These are phyloP conservation scores for Plasmopara viticola DNA, from an alignment of 352 stramenopile genomes.

Conservation along the genomic window DNA sequence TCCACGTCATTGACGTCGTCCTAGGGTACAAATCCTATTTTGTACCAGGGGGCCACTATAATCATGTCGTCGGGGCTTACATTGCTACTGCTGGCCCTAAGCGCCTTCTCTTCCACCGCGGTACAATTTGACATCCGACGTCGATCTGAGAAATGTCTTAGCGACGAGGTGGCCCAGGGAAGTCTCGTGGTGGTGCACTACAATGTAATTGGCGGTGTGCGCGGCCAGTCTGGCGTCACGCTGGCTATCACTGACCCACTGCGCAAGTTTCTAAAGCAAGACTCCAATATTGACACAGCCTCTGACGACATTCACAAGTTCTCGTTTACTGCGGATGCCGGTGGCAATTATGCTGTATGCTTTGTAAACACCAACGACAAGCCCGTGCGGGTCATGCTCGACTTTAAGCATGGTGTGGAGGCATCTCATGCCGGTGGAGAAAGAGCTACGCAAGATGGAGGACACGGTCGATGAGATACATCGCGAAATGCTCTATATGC, in stretches of 20 bases:
- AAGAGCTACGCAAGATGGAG: conserved; percentile 87
- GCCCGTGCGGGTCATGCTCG: conserved; percentile 64
- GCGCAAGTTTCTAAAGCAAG: conserved; percentile 77
- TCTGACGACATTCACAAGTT: conserved; percentile 81
- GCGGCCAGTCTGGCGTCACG: conserved; percentile 66
- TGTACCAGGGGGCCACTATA: conserved; percentile 9
- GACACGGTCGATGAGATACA: conserved; percentile 87
- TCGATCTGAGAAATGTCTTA: conserved; percentile 74
- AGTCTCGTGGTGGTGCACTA: conserved; percentile 82
- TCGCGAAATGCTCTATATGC: conserved; percentile 88
- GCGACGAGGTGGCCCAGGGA: conserved; percentile 71
- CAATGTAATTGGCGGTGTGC: conserved; percentile 57
- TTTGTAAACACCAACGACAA: conserved; percentile 81
- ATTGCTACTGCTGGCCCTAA: conserved; percentile 30
- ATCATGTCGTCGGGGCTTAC: conserved; percentile 24
- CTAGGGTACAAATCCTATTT: conserved; percentile 12
- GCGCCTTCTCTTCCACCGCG: conserved; percentile 20
- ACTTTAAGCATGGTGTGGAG: conserved; percentile 85
- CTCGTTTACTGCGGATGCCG: conserved; percentile 65
- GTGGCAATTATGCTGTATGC: conserved; percentile 71
- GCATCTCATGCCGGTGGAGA: conserved; percentile 87
- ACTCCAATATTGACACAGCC: conserved; percentile 77
- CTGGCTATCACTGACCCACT: conserved; percentile 68
- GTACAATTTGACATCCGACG: conserved; percentile 78
- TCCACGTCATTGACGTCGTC: conserved; percentile 10